phyloP scores from a whole-genome alignment of 1,284 basidiomycete species.

The Fomes fomentarius region DNA sequence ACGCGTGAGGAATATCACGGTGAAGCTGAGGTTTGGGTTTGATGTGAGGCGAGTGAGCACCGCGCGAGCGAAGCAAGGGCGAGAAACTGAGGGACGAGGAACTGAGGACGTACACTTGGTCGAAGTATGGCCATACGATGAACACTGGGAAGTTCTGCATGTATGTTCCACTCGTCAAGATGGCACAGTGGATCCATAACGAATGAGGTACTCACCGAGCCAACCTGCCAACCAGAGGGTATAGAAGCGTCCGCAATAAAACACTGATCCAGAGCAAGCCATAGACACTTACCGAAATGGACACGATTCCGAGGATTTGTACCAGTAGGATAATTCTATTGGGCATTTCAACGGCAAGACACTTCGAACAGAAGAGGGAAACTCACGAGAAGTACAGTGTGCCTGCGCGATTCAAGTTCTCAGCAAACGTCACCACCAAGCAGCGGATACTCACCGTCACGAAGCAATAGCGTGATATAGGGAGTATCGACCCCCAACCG shows the following conservation, averaged over 20 bases:
- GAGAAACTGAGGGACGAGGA: not conserved
- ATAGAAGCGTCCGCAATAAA: too few species aligned
- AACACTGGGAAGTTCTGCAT: conserved; percentile 20
- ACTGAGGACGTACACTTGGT: conserved; percentile 22
- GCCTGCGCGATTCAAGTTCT: too few species aligned
- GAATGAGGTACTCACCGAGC: conserved; percentile 7
- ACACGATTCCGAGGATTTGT: conserved; percentile 22
- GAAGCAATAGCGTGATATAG: conserved; percentile 21
- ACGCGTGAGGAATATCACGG: conserved; percentile 25
- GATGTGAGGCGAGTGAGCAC: too few species aligned
- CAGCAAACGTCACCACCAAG: too few species aligned
- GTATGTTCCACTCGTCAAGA: too few species aligned
- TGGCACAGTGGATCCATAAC: not conserved
- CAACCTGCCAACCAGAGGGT: too few species aligned
- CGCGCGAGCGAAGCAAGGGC: too few species aligned
- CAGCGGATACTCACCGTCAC: conserved; percentile 24
- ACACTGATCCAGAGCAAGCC: too few species aligned
- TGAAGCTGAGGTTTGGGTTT: too few species aligned
- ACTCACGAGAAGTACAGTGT: conserved; percentile 27
- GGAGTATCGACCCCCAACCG: conserved; percentile 20
- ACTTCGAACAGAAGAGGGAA: not conserved
- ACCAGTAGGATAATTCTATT: conserved; percentile 19
- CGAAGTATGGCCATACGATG: conserved; percentile 26
- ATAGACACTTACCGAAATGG: conserved; percentile 10
- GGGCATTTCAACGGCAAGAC: not conserved